phyloP scores from a whole-genome alignment of 169 alveolate species.

The Eimeria tenella region DNA sequence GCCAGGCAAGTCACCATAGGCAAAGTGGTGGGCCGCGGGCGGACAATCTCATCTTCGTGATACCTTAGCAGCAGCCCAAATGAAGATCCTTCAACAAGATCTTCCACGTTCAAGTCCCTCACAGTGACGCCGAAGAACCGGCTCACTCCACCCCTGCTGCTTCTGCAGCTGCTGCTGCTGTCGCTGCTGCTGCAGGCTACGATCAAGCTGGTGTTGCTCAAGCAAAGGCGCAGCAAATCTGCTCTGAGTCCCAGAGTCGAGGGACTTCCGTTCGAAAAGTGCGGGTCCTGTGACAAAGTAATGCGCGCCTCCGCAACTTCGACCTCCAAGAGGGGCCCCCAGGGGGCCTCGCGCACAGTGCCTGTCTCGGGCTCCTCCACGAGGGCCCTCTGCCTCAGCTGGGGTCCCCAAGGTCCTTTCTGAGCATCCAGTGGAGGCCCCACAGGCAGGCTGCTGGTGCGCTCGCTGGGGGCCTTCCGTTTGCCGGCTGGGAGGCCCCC shows the following conservation, averaged over 20 bases:
- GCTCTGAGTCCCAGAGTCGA: background rate
- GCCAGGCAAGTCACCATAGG: background rate
- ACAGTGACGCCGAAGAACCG: background rate
- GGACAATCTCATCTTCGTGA: background rate
- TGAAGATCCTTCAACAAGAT: background rate
- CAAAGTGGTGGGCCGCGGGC: background rate
- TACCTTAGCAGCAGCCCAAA: background rate
- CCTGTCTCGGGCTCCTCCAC: background rate
- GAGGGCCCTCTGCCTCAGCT: background rate
- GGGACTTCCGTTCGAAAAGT: background rate
- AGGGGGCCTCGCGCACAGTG: background rate
- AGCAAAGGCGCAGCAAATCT: background rate
- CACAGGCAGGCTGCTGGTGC: background rate
- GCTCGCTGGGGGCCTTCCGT: background rate
- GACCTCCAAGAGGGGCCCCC: constrained; percentile 8
- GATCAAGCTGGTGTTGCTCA: background rate
- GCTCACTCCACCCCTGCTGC: background rate
- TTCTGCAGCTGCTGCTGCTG: constrained; percentile 23
- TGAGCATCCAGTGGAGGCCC: background rate
- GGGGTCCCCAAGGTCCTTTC: background rate
- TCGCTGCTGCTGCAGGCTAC: background rate
- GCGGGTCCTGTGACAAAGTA: background rate
- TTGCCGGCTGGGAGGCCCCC: background rate
- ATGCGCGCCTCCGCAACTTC: background rate
- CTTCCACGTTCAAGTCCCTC: background rate